Percentiles rank a stretch among this genome's conserved stretches.
These are phyloP conservation scores for Talaromyces borbonicus DNA, from an alignment of 495 filamentous ascomycete species.

Conservation along the genomic window DNA sequence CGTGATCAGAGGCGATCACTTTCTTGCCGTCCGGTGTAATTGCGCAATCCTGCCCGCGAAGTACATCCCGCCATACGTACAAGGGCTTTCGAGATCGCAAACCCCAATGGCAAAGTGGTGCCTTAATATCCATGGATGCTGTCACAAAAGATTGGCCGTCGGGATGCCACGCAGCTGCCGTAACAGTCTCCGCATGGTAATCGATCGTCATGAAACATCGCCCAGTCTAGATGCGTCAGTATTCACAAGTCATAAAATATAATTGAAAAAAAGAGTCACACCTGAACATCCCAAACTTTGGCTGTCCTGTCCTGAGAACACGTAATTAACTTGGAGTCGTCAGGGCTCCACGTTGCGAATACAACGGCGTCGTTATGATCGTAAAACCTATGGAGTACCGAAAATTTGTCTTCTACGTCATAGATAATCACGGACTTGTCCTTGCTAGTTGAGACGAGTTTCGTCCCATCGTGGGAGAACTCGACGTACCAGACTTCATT, in stretches of 20 bases:
- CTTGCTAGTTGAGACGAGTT: constrained; percentile 70
- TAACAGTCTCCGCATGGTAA: constrained; percentile 70
- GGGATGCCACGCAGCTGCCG: constrained; percentile 74
- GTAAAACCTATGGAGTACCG: constrained; percentile 50
- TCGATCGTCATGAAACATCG: constrained; percentile 51
- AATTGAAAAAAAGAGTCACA: constrained; percentile 34
- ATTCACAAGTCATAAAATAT: background rate
- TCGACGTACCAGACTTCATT: constrained; percentile 86
- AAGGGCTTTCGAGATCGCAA: constrained; percentile 41
- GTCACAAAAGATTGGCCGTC: constrained; percentile 72
- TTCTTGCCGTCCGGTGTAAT: constrained; percentile 70
- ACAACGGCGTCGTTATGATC: constrained; percentile 60
- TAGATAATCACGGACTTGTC: constrained; percentile 73
- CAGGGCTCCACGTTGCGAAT: constrained; percentile 83
- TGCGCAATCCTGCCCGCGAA: constrained; percentile 75
- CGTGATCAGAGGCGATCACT: constrained; percentile 66
- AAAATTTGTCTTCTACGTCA: constrained; percentile 63
- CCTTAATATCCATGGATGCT: constrained; percentile 60
- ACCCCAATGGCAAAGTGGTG: constrained; percentile 59
- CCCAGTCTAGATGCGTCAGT: constrained; percentile 49
- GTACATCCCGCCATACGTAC: constrained; percentile 54
- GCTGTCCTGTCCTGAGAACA: constrained; percentile 68
- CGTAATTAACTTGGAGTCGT: constrained; percentile 74
- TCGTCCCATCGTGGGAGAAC: constrained; percentile 84
- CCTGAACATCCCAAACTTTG: constrained; percentile 68